phyloP scores from a whole-genome alignment of 306 rosid species.

The Lupinus albus region DNA sequence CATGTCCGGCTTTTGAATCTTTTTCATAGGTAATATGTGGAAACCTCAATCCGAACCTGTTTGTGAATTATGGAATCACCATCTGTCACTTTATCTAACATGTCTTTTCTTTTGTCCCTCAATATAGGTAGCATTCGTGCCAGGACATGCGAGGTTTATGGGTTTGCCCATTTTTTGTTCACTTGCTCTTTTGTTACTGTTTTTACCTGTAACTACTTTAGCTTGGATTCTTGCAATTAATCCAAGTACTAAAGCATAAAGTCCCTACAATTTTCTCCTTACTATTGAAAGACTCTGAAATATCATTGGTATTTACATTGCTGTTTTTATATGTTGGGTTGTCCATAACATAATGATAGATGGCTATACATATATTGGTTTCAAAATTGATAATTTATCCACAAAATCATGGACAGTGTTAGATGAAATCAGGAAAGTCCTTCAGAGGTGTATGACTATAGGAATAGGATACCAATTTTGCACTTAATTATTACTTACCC shows the following conservation, averaged over 20 bases:
- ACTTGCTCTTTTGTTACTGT: constrained; percentile 5
- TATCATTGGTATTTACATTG: constrained; percentile 28
- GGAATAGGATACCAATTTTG: constrained; percentile 3
- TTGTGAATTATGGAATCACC: constrained; percentile 28
- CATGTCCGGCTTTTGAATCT: constrained; percentile 26
- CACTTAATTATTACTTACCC: constrained; percentile 20
- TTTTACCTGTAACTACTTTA: constrained; percentile 26
- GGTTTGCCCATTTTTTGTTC: constrained; percentile 32
- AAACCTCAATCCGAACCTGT: background rate
- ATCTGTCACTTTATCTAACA: constrained; percentile 24
- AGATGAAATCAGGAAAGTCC: constrained; percentile 3
- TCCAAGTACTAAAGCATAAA: constrained; percentile 38
- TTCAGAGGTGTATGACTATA: background rate
- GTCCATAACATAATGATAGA: constrained; percentile 6
- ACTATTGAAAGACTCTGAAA: constrained; percentile 3
- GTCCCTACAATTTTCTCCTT: constrained; percentile 17
- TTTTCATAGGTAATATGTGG: constrained; percentile 12
- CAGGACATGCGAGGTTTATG: constrained; percentile 33
- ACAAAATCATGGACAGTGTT: constrained; percentile 9
- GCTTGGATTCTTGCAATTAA: background rate
- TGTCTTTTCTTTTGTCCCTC: constrained; percentile 26
- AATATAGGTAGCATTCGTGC: background rate
- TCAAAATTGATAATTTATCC: background rate
- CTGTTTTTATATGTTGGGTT: background rate
- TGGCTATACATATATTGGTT: background rate